phyloP scores from a whole-genome alignment of 2,329 filamentous ascomycete genomes.

The Bipolaris oryzae region DNA sequence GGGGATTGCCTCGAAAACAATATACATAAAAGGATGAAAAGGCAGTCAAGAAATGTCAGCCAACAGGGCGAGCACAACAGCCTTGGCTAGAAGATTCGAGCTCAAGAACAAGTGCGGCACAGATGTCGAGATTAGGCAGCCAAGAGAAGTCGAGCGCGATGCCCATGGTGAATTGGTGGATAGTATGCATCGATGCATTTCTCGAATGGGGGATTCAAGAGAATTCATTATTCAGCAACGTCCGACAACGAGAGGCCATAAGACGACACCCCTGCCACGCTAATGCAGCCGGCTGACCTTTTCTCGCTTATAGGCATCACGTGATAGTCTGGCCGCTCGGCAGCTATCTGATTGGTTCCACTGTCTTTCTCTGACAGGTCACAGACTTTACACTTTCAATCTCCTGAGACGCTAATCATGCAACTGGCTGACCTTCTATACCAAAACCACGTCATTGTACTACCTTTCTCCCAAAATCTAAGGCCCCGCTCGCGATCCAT shows the following conservation, averaged over 20 bases:
- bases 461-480: neutral
- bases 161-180: neutral
- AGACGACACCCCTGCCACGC: neutral
- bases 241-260: neutral
- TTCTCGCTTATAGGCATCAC: neutral
- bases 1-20: neutral
- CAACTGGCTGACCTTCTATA: neutral
- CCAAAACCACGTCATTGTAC: neutral
- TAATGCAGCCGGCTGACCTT: constrained; percentile 2
- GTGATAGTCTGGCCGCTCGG: neutral
- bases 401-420: neutral
- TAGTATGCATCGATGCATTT: neutral
- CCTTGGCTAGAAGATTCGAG: neutral
- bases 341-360: too few species aligned
- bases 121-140: neutral
- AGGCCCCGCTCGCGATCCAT: neutral
- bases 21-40: neutral
- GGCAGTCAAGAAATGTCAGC: neutral
- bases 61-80: neutral
- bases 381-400: neutral
- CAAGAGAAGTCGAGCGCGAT: neutral
- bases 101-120: neutral
- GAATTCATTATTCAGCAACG: neutral
- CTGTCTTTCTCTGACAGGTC: too few species aligned
- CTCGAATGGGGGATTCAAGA: neutral